These are phyloP conservation scores for Nitzschia inconspicua DNA, from an alignment of 108 stramenopile genomes.

Conservation along the genomic window DNA sequence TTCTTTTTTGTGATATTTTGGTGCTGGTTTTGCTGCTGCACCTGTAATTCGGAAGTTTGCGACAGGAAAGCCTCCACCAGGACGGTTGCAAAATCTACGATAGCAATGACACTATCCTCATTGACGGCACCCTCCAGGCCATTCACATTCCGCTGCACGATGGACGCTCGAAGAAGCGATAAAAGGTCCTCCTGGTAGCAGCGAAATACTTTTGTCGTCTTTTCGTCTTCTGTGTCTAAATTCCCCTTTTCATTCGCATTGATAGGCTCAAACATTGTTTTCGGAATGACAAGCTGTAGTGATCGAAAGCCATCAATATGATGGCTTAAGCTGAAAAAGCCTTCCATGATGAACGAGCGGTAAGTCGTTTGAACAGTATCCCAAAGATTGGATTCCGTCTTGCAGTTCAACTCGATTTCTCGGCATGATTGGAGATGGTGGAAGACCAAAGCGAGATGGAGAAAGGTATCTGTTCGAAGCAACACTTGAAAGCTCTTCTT, in stretches of 20 bases:
- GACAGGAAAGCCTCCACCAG: slow-evolving; percentile 18
- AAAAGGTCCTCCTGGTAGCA: slow-evolving; percentile 47
- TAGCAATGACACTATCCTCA: too few relatives aligned
- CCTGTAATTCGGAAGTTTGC: slow-evolving; percentile 13
- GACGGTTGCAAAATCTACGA: slow-evolving; percentile 5
- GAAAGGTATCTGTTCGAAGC: neutral
- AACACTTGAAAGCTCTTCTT: slow-evolving; percentile 42
- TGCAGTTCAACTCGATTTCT: too few relatives aligned
- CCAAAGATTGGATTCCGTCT: too few relatives aligned
- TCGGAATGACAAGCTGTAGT: slow-evolving; percentile 18
- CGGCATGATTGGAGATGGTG: neutral
- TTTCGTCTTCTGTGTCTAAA: neutral
- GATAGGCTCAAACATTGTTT: too few relatives aligned
- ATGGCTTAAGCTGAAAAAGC: slow-evolving; percentile 49
- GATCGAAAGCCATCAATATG: slow-evolving; percentile 74
- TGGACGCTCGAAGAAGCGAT: too few relatives aligned
- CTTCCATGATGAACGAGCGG: slow-evolving; percentile 34
- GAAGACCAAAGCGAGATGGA: slow-evolving; percentile 6
- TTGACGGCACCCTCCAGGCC: neutral
- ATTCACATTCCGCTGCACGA: neutral
- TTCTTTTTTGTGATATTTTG: slow-evolving; percentile 12
- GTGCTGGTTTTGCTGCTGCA: neutral
- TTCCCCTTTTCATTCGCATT: neutral
- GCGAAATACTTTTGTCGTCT: slow-evolving; percentile 13
- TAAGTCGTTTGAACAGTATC: neutral